Evolutionary conservation across 225 moss, liverwort and hornwort genomes (phyloP).

Genomic region (Pseudisothecium myosuroides): DNA sequence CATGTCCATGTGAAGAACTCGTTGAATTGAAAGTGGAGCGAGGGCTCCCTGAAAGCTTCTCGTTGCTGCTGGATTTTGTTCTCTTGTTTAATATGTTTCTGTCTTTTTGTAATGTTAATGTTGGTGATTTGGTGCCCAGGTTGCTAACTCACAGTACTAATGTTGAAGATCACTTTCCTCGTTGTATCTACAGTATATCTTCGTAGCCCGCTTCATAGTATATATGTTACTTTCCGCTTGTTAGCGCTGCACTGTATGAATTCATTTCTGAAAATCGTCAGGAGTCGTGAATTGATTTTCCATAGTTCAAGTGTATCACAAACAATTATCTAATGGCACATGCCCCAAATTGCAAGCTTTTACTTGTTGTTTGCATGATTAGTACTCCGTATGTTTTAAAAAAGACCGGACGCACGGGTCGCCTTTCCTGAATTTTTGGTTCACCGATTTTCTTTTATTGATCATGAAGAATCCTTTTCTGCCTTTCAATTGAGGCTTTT

Average conservation of each 20-base stretch:
- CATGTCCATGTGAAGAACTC: background rate
- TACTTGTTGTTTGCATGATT: background rate
- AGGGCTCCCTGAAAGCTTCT: background rate
- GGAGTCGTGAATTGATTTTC: too few relatives aligned
- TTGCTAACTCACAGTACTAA: background rate
- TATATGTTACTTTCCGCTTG: background rate
- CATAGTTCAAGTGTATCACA: too few relatives aligned
- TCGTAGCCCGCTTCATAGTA: background rate
- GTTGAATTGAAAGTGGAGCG: background rate
- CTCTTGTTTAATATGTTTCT: background rate
- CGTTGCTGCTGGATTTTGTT: background rate
- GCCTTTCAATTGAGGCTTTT: background rate
- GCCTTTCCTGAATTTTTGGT: background rate
- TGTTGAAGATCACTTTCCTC: background rate
- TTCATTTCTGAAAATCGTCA: background rate
- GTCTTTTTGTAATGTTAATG: background rate
- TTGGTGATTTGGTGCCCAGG: background rate
- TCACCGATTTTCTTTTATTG: background rate
- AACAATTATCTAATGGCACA: background rate
- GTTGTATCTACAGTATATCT: background rate
- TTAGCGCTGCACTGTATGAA: too few relatives aligned
- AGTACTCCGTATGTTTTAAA: background rate
- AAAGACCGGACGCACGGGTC: background rate
- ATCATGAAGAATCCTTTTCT: background rate
- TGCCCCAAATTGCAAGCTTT: background rate